A percentile compares a stretch with the other conserved stretches of the same genome.
Evolutionary conservation across 371 early-diverging fungal species (phyloP).

Genomic region (Choanephora cucurbitarum): DNA sequence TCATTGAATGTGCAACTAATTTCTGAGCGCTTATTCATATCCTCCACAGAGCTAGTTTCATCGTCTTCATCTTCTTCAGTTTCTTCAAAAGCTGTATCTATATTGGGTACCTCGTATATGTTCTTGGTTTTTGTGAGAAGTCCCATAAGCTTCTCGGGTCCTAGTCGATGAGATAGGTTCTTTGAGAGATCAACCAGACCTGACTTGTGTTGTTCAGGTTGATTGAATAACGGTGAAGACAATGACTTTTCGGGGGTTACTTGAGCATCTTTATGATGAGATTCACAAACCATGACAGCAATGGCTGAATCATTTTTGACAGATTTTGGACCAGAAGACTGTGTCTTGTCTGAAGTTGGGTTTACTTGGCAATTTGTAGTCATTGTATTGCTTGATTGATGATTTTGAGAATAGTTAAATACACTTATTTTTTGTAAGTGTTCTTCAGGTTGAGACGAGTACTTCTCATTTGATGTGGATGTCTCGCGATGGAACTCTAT

Average conservation of each 20-base stretch:
- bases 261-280: neutral
- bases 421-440: neutral
- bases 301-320: conserved; percentile 11
- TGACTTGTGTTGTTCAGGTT: neutral
- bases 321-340: conserved; percentile 19
- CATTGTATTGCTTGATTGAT: conserved; percentile 10
- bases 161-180: neutral
- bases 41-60: too few relatives aligned
- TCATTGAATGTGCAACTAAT: too few relatives aligned
- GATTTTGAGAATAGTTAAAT: conserved; percentile 9
- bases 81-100: too few relatives aligned
- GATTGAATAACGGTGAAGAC: neutral
- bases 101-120: too few relatives aligned
- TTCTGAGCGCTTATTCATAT: too few relatives aligned
- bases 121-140: too few relatives aligned
- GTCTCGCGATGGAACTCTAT: conserved; percentile 13
- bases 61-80: too few relatives aligned
- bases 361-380: neutral
- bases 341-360: conserved; percentile 16
- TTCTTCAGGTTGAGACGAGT: neutral
- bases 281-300: neutral
- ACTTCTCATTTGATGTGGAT: conserved; percentile 16
- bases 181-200: neutral
- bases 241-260: neutral
- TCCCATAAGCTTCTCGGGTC: neutral